These are phyloP conservation scores for Podospora sp. DNA, from an alignment of 495 filamentous ascomycete genomes.

Conservation along the genomic window DNA sequence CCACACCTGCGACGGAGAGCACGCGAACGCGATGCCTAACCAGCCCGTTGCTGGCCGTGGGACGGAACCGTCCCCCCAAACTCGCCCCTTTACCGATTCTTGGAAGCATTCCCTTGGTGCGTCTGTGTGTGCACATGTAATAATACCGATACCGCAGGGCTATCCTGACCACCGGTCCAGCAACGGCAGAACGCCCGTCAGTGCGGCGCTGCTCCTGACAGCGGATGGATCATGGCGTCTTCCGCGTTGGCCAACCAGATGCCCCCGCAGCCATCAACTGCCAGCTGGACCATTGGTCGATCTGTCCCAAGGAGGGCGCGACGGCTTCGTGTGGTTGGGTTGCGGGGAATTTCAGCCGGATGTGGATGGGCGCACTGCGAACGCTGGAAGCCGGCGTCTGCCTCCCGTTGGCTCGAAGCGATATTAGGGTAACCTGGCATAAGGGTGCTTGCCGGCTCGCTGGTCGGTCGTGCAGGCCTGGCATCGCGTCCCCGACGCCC, in stretches of 20 bases:
- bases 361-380: neutral
- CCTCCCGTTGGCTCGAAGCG: neutral
- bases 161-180: neutral
- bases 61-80: neutral
- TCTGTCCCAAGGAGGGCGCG: neutral
- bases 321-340: neutral
- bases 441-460: neutral
- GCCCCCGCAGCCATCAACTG: no score
- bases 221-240: neutral
- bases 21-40: neutral
- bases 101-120: neutral
- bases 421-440: neutral
- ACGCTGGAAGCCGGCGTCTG: neutral
- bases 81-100: neutral
- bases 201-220: conserved; percentile 5
- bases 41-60: neutral
- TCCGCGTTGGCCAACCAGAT: conserved; percentile 17
- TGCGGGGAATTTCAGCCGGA: neutral
- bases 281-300: neutral
- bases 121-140: conserved; percentile 2
- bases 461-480: neutral
- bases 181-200: neutral
- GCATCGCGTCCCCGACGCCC: neutral
- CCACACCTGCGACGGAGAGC: neutral
- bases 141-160: conserved; percentile 9